Conservation (phyloP, 2,329 filamentous ascomycete genomes). For the Colletotrichum phormii region DNA sequence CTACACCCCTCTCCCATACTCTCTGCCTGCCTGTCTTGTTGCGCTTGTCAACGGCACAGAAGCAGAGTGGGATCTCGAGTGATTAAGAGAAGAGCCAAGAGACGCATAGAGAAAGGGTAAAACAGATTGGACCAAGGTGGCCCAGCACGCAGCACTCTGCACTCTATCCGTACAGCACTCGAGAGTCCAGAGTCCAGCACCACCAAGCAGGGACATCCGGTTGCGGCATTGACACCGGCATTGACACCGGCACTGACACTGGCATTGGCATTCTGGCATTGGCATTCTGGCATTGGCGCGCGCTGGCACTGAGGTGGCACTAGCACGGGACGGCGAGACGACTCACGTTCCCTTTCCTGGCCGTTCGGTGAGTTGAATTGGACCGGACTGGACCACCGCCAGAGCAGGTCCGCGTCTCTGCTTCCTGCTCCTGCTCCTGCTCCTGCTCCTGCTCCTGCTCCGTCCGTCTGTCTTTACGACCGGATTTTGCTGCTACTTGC, state of each 20-base stretch:
- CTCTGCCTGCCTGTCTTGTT: background rate
- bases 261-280: constrained; percentile 22
- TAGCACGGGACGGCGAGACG: constrained; percentile 30
- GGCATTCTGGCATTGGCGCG: constrained; percentile 28
- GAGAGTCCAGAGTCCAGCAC: background rate
- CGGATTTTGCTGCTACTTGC: background rate
- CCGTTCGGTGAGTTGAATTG: constrained; percentile 22
- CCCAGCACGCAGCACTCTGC: background rate
- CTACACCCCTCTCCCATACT: background rate
- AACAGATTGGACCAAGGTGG: background rate
- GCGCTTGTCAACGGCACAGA: constrained; percentile 15
- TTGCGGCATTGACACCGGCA: constrained; percentile 26
- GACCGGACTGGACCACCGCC: constrained; percentile 8
- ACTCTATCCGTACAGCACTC: background rate
- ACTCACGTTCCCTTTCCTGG: constrained; percentile 32
- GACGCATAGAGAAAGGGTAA: background rate
- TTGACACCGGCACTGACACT: constrained; percentile 20
- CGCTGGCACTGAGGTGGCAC: constrained; percentile 20
- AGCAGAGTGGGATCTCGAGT: background rate
- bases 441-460: background rate
- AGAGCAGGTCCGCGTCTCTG: background rate
- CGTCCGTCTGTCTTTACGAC: background rate
- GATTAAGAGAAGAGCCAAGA: background rate
- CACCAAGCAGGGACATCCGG: constrained; percentile 5
- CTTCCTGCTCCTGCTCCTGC: background rate